These are phyloP conservation scores for Apophysomyces elegans DNA, from an alignment of 371 early-diverging fungal species.

Conservation along the genomic window DNA sequence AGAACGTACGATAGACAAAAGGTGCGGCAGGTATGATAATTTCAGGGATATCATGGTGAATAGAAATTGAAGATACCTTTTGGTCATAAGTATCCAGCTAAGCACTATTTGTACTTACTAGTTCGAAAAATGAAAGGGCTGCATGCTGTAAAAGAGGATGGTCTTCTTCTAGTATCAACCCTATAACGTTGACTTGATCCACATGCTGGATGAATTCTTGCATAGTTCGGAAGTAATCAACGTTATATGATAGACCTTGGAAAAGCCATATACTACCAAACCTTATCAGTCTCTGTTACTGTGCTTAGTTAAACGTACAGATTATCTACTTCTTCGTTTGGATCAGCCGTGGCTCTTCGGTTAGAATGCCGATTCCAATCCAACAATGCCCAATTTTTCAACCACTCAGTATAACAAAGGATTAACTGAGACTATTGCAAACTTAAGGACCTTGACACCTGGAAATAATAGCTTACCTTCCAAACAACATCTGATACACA, in stretches of 20 bases:
- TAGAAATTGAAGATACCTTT: conserved; percentile 40
- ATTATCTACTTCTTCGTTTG: conserved; percentile 29
- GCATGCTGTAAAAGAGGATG: conserved; percentile 59
- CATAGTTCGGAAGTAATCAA: conserved; percentile 55
- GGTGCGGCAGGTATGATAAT: conserved; percentile 59
- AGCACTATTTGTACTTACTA: conserved; percentile 22
- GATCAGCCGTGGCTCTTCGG: conserved; percentile 15
- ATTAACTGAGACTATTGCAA: conserved; percentile 43
- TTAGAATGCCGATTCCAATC: conserved; percentile 53
- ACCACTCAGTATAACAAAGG: conserved; percentile 46
- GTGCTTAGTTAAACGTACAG: conserved; percentile 30
- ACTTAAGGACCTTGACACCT: neutral
- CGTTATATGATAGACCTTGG: conserved; percentile 46
- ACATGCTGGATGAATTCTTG: conserved; percentile 54
- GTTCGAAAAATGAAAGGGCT: conserved; percentile 58
- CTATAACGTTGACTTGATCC: conserved; percentile 46
- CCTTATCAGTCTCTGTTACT: neutral
- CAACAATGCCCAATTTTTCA: conserved; percentile 55
- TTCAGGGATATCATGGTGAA: conserved; percentile 49
- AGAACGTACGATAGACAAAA: conserved; percentile 55
- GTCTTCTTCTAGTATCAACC: conserved; percentile 48
- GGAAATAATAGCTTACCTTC: conserved; percentile 38
- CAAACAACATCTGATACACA: conserved; percentile 47
- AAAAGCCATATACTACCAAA: conserved; percentile 47
- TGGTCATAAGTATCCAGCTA: neutral